Conservation (phyloP, 1,139 yeast genomes). For the Diutina neorugosa region DNA sequence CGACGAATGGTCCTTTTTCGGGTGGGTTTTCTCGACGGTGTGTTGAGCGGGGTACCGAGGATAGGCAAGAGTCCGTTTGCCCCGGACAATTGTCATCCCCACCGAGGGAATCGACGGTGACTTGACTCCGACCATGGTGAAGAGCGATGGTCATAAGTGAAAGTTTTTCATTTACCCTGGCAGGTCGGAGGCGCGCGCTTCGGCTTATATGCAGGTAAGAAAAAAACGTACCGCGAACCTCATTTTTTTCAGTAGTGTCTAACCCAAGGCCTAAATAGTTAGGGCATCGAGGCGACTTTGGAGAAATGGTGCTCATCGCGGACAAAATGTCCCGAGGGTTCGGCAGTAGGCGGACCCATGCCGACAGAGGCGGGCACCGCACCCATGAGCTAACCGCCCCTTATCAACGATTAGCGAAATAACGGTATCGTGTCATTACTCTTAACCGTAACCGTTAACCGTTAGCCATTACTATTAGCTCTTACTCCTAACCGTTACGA, state of each 20-base stretch:
- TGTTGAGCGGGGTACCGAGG: conserved; percentile 18
- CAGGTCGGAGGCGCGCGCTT: too few species aligned
- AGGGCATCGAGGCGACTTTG: neutral
- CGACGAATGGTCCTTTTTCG: conserved; percentile 22
- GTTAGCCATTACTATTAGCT: too few species aligned
- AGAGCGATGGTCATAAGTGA: neutral
- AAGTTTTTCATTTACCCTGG: too few species aligned
- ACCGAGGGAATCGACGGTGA: neutral
- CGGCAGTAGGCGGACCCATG: neutral
- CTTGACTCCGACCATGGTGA: neutral
- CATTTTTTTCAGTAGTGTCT: too few species aligned
- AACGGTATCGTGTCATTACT: too few species aligned
- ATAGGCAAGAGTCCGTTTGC: conserved; percentile 17
- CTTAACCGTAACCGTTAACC: too few species aligned
- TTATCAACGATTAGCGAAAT: too few species aligned
- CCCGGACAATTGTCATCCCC: neutral
- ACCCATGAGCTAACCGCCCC: too few species aligned
- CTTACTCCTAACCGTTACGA: too few species aligned
- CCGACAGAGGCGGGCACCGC: too few species aligned
- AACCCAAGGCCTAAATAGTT: too few species aligned
- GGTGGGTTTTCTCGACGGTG: conserved; percentile 12
- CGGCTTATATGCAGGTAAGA: neutral
- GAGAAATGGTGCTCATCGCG: neutral
- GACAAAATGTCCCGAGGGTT: neutral
- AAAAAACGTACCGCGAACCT: neutral